phyloP scores from a whole-genome alignment of 1,139 yeast species.

The Hemisphaericaspora xylanilytica region DNA sequence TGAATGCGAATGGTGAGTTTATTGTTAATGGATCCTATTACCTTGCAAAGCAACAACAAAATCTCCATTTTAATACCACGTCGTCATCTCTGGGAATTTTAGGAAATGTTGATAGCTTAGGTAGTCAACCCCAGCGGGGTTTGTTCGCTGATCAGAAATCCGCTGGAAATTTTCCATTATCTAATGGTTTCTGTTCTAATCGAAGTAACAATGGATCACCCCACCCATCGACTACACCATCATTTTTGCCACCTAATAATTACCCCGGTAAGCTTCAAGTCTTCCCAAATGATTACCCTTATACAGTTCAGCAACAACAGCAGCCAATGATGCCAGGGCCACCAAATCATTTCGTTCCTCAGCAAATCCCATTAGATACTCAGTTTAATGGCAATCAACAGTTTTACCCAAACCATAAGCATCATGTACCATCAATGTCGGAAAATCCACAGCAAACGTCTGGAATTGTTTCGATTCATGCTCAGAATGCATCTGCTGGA shows the following conservation, averaged over 20 bases:
- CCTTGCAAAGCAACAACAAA: constrained; percentile 4
- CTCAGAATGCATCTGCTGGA: constrained; percentile 6
- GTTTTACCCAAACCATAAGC: constrained; percentile 6
- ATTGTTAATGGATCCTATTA: constrained; percentile 14
- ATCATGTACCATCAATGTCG: constrained; percentile 4
- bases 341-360: constrained; percentile 6
- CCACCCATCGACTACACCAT: neutral
- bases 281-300: neutral
- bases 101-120: neutral
- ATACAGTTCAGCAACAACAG: constrained; percentile 7
- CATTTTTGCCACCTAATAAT: constrained; percentile 4
- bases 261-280: constrained; percentile 5
- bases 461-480: constrained; percentile 9
- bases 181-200: constrained; percentile 12
- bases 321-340: constrained; percentile 5
- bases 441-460: constrained; percentile 9
- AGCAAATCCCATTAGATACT: constrained; percentile 6
- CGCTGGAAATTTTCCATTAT: constrained; percentile 13
- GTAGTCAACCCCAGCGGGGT: neutral
- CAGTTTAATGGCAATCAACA: constrained; percentile 6
- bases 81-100: constrained; percentile 9
- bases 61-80: constrained; percentile 5
- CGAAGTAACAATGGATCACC: constrained; percentile 6
- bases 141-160: constrained; percentile 5
- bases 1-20: constrained; percentile 36